Percentiles rank a stretch among this genome's conserved stretches.
phyloP scores from a whole-genome alignment of 2,329 filamentous ascomycete species.

The Diaporthe destruens region DNA sequence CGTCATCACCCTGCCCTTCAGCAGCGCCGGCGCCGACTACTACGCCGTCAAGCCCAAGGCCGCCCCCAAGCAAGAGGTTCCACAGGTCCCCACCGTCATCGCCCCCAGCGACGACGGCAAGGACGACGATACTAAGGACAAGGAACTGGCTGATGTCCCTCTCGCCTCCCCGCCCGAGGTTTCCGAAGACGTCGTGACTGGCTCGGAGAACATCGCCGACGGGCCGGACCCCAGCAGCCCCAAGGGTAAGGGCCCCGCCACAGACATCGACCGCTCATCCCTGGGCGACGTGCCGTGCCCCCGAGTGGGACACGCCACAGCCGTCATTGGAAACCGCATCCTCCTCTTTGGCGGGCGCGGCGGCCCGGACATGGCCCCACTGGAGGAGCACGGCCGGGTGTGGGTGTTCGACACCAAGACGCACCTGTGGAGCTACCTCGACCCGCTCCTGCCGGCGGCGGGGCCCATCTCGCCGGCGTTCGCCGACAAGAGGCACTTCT shows the following conservation, averaged over 20 bases:
- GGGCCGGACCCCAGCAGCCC: conserved; percentile 10
- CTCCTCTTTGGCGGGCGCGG: conserved; percentile 87
- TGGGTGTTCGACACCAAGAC: conserved; percentile 80
- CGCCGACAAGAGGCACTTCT: conserved; percentile 50
- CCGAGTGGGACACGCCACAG: conserved; percentile 79
- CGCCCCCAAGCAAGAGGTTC: conserved; percentile 45
- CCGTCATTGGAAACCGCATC: conserved; percentile 76
- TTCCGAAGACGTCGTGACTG: conserved; percentile 30
- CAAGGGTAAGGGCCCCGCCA: conserved; percentile 56
- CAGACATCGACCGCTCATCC: conserved; percentile 23
- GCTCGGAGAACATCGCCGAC: conserved; percentile 40
- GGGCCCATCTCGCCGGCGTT: conserved; percentile 45
- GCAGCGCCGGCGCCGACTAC: conserved; percentile 70
- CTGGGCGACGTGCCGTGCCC: conserved; percentile 69
- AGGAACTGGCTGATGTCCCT: conserved; percentile 47
- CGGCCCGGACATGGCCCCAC: conserved; percentile 74
- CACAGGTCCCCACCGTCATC: conserved; percentile 43
- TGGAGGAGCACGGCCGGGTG: conserved; percentile 80
- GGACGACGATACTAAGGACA: conserved; percentile 48
- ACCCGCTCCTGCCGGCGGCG: conserved; percentile 64
- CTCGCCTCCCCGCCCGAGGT: conserved; percentile 37
- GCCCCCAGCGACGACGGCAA: conserved; percentile 43
- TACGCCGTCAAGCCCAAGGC: conserved; percentile 65
- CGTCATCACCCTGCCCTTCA: conserved; percentile 70
- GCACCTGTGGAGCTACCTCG: conserved; percentile 74